Evolutionary conservation across 2,329 filamentous ascomycete genomes (phyloP).

Genomic region (Diaporthe ilicicola): DNA sequence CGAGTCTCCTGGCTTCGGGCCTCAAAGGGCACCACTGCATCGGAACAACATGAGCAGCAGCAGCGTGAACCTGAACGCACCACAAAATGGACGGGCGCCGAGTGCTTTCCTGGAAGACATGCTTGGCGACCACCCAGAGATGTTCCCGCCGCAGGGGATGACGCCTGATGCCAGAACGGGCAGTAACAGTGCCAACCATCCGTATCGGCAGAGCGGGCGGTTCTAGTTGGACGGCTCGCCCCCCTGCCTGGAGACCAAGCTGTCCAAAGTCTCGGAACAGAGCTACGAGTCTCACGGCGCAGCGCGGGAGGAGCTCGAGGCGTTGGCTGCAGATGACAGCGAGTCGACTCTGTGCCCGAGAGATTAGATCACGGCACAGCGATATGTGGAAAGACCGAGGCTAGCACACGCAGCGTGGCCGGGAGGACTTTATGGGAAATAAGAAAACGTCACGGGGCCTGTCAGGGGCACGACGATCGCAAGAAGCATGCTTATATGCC

Average conservation of each 20-base stretch:
- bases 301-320: neutral
- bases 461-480: neutral
- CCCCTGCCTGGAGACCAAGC: conserved; percentile 27
- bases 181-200: conserved; percentile 37
- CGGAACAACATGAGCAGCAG: conserved; percentile 65
- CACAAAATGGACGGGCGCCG: conserved; percentile 77
- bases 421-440: neutral
- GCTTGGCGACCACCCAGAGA: conserved; percentile 75
- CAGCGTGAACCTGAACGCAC: conserved; percentile 71
- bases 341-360: neutral
- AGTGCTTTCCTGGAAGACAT: conserved; percentile 92
- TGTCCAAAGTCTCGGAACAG: conserved; percentile 32
- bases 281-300: conserved; percentile 26
- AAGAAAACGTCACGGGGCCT: conserved; percentile 1
- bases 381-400: neutral
- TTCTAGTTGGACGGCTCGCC: conserved; percentile 31
- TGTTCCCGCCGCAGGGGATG: conserved; percentile 52
- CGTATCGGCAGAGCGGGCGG: conserved; percentile 34
- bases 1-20: conserved; percentile 67
- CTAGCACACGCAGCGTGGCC: neutral
- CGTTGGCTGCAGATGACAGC: conserved; percentile 14
- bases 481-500: conserved; percentile 20
- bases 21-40: conserved; percentile 47
- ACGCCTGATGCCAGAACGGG: conserved; percentile 38
- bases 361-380: neutral